Base-by-base conservation (phyloP, 257 asterid genomes). In the Scutellaria baicalensis region DNA sequence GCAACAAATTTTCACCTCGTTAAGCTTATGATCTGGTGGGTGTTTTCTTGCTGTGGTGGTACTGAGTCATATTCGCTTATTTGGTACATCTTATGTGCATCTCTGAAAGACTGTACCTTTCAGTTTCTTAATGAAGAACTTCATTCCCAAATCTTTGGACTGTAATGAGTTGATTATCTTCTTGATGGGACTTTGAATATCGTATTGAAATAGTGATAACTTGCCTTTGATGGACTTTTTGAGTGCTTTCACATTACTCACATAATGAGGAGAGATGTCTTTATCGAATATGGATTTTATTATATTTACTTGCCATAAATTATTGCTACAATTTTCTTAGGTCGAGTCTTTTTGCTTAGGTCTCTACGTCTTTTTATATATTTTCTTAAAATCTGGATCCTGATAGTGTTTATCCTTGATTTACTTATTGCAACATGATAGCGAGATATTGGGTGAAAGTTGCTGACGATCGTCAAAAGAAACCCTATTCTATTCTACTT, bases 401-500 rank as follows among this genome's bases (percentile, higher is more conserved):
- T 61, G 49, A 43, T 59, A 54, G 21, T 52, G 11, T 47, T 59
- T 52, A 54, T 33, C 35, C 43, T 68, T 56, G 23, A 66, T 51
- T 65, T 66, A 47, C 77, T 38, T 77, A 49, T 67, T 42, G 62
- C 67, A 18, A 74, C 43, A 72, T 70, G 44, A 68, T 78, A 93
- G 99, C 86, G 64, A 91, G 50, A 73, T 93, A 93, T 67, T 93
- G 97, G 99, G 89, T 48, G 57, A 93, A 83, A 83, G 78, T 93
- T 82, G 89, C 91, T 75, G 93, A 89, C 56, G 94, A 89, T 65
- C 85, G 83, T 50, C 84, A 84, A 76, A 91, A 79, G 80, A 93
- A 89, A 69, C 96, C 96, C 14, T 87, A 80, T 77, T 89, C 96
- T 8, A 87, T 91, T 72, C 70, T 91, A 84, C 96, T 93, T 70